These are phyloP conservation scores for Adansonia grandidieri DNA, from an alignment of 441 rosid genomes.

Conservation along the genomic window DNA sequence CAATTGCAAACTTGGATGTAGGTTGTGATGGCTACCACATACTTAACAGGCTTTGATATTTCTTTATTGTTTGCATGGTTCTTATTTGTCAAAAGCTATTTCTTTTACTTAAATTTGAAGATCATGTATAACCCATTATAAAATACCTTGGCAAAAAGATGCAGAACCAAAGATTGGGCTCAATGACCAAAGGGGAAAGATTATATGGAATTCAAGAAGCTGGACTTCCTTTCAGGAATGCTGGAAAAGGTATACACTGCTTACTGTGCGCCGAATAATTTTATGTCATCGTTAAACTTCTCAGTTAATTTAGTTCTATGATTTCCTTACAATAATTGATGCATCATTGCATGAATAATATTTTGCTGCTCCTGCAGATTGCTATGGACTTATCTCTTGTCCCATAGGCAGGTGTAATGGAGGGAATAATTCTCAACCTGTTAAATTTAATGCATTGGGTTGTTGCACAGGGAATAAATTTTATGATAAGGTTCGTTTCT, in stretches of 20 bases:
- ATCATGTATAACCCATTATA: conserved; percentile 5
- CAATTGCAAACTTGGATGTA: conserved; percentile 11
- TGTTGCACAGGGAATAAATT: conserved; percentile 34
- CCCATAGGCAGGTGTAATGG: conserved; percentile 33
- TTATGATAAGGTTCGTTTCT: conserved; percentile 51
- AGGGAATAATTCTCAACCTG: conserved; percentile 37
- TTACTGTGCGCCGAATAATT: conserved; percentile 9
- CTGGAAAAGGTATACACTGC: conserved; percentile 44
- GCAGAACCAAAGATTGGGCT: conserved; percentile 49
- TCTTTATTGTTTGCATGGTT: not conserved
- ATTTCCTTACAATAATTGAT: conserved; percentile 3
- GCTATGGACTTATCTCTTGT: conserved; percentile 33
- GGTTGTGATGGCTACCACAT: not conserved
- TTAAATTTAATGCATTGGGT: conserved; percentile 33
- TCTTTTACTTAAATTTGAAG: too few species aligned
- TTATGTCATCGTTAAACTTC: conserved; percentile 24
- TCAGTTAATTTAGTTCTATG: not conserved
- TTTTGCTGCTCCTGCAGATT: conserved; percentile 44
- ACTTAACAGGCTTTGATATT: not conserved
- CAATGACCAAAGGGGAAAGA: conserved; percentile 27
- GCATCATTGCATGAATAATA: conserved; percentile 12
- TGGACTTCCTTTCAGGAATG: conserved; percentile 37
- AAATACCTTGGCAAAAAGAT: conserved; percentile 21
- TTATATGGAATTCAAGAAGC: conserved; percentile 34
- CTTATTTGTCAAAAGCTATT: not conserved